A percentile compares a stretch with the other conserved stretches of the same genome.
Evolutionary conservation across 805 yeast species (phyloP).

Genomic region (Candida broadrunensis): DNA sequence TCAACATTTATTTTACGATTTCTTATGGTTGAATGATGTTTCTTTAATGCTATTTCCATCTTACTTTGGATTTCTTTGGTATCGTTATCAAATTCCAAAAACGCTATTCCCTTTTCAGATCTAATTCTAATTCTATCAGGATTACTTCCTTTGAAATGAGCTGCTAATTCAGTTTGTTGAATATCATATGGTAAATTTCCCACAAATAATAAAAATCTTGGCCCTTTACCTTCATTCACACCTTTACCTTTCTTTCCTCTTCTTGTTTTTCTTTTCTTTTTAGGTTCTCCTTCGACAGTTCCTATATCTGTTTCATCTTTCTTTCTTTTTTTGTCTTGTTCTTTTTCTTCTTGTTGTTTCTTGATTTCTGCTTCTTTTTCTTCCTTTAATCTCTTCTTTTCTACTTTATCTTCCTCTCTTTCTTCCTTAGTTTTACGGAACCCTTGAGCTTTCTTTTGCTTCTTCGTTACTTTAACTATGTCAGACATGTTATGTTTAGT

Average conservation of each 20-base stretch:
- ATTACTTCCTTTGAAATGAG: constrained; percentile 68
- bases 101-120: constrained; percentile 86
- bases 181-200: constrained; percentile 84
- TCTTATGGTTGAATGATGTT: constrained; percentile 73
- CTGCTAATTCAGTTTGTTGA: constrained; percentile 56
- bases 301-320: constrained; percentile 10
- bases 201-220: constrained; percentile 78
- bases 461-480: constrained; percentile 55
- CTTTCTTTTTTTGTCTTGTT: constrained; percentile 22
- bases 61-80: constrained; percentile 65
- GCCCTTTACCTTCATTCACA: constrained; percentile 45
- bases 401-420: constrained; percentile 32
- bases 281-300: constrained; percentile 24
- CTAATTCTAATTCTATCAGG: constrained; percentile 81
- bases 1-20: constrained; percentile 89
- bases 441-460: constrained; percentile 60
- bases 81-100: constrained; percentile 70
- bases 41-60: constrained; percentile 79
- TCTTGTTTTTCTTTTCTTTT: constrained; percentile 72
- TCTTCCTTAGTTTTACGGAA: constrained; percentile 46
- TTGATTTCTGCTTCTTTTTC: constrained; percentile 23
- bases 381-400: constrained; percentile 24
- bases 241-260: constrained; percentile 74
- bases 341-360: constrained; percentile 20
- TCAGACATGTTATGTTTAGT: constrained; percentile 12